Evolutionary conservation across 371 early-diverging fungal genomes (phyloP), one percentile per base, ranked within the genome.

Genomic region (Mortierella sp.): DNA sequence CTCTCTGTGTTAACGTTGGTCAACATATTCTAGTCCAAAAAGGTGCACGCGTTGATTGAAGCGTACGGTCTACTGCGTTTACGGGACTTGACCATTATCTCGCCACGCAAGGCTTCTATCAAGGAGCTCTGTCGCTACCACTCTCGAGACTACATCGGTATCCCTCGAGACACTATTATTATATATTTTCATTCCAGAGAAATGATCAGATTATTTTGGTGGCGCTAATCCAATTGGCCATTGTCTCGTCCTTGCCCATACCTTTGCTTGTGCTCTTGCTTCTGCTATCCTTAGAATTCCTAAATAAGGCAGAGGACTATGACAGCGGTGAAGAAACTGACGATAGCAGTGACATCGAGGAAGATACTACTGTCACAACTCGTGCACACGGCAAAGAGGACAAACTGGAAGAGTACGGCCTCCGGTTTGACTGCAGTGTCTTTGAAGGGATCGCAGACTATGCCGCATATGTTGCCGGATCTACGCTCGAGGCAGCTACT

Each of bases 401-500:
- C 54, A 90, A 89, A 47, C 76, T 92, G 11, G 88, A 89, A 42
- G 89, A 88, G 72, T 92, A 90, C 77, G 91, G 91, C 71, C 80
- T 92, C 0, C 83, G 79, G 26, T 90, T 95, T 55, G 97, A 97
- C 88, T 96, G 96, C 81, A 91, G 93, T 7, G 88, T 93, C 38
- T 96, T 96, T 88, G 88, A 90, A 16, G 94, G 93, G 1, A 73
- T 96, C 21, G 83, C 88, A 6, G 88, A 90, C 14, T 95, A 94
- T 83, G 91, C 92, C 13, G 83, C 85, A 31, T 85, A 78, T 54
- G 91, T 91, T 8, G 94, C 92, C 0, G 96, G 96, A 50, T 95
- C 93, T 1, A 94, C 96, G 0, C 90, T 97, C 11, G 90, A 91
- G 72, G 96, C 94, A 1, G 97, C 96, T 0, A 76, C 89, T 26